Percentiles rank a stretch among this genome's conserved stretches.
These are phyloP conservation scores for Neospora caninum DNA, from an alignment of 169 alveolate species.

Conservation along the genomic window DNA sequence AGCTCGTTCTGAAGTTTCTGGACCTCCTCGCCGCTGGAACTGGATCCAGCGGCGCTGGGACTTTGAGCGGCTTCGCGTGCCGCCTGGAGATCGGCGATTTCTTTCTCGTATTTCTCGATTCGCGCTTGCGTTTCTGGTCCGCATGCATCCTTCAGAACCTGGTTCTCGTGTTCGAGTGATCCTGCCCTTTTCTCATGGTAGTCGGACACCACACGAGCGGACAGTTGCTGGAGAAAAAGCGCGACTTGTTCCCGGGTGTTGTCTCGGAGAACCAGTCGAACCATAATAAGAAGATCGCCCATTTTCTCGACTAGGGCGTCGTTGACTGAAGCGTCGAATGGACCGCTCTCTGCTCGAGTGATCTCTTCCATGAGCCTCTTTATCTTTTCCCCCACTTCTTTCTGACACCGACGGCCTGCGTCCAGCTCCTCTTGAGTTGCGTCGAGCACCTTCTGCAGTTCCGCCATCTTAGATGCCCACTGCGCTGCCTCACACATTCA, in stretches of 20 bases:
- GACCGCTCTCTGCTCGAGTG: not conserved
- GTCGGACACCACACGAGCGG: not conserved
- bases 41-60: not conserved
- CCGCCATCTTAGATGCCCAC: constrained; percentile 30
- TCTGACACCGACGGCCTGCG: not conserved
- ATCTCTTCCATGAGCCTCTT: not conserved
- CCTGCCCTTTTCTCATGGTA: not conserved
- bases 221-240: not conserved
- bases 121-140: constrained; percentile 3
- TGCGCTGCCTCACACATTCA: not conserved
- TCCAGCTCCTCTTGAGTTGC: constrained; percentile 8
- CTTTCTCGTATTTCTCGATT: not conserved
- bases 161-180: constrained; percentile 26
- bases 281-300: not conserved
- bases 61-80: not conserved
- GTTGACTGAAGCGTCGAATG: not conserved
- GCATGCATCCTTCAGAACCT: constrained; percentile 33
- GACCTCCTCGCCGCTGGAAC: not conserved
- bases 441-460: not conserved
- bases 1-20: constrained; percentile 22
- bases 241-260: constrained; percentile 32
- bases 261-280: not conserved
- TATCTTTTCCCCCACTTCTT: constrained; percentile 30
- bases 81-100: constrained; percentile 18
- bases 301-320: constrained; percentile 1